phyloP scores from a whole-genome alignment of 805 yeast species.

The Saccharomycopsis capsularis region DNA sequence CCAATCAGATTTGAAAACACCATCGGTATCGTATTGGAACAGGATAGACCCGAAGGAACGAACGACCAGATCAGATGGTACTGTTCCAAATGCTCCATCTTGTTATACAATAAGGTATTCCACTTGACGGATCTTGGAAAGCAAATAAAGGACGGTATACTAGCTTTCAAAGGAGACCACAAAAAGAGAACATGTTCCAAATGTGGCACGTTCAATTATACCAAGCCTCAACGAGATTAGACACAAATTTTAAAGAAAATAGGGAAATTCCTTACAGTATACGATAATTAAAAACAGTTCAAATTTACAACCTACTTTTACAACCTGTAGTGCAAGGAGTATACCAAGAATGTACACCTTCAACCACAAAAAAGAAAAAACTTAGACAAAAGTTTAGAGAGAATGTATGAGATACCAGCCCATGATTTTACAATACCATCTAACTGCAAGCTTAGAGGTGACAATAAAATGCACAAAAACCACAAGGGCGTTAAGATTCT shows the following conservation, averaged over 20 bases:
- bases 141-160: conserved; percentile 79
- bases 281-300: neutral
- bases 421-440: conserved; percentile 22
- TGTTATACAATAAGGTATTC: conserved; percentile 64
- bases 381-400: neutral
- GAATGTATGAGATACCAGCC: conserved; percentile 24
- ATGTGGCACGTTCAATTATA: conserved; percentile 68
- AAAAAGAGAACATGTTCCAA: conserved; percentile 62
- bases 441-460: conserved; percentile 23
- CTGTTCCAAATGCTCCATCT: conserved; percentile 58
- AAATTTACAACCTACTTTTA: neutral
- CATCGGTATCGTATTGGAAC: conserved; percentile 86
- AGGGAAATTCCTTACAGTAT: too few relatives aligned
- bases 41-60: conserved; percentile 70
- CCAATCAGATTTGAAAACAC: conserved; percentile 84
- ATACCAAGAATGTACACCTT: too few relatives aligned
- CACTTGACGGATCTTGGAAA: conserved; percentile 80
- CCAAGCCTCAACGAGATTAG: conserved; percentile 49
- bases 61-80: conserved; percentile 84
- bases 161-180: conserved; percentile 55
- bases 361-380: neutral
- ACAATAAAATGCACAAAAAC: conserved; percentile 13
- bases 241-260: too few relatives aligned
- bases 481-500: conserved; percentile 22
- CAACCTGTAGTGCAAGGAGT: too few relatives aligned